Evolutionary conservation across 2,329 filamentous ascomycete genomes (phyloP).

Genomic region (Aspergillus udagawae): DNA sequence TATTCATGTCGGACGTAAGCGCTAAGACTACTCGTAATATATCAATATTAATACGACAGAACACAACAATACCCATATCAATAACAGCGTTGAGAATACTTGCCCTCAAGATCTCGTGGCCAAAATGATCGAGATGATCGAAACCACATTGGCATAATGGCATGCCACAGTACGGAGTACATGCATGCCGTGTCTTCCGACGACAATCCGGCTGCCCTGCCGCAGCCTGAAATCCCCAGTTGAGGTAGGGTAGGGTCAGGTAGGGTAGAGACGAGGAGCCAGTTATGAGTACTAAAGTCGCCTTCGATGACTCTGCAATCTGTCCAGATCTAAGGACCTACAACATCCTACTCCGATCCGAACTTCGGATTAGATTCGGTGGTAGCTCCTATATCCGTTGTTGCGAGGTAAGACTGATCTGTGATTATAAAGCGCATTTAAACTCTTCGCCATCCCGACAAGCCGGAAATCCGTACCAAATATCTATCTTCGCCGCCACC

Average conservation of each 20-base stretch:
- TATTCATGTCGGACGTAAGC: background rate
- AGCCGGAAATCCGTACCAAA: conserved; percentile 1
- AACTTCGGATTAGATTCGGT: background rate
- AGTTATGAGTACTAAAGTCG: background rate
- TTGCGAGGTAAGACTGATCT: background rate
- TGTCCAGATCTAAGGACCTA: background rate
- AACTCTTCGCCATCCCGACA: conserved; percentile 1
- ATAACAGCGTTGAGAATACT: background rate
- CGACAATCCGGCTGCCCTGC: background rate
- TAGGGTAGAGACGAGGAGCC: background rate
- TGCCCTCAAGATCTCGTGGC: background rate
- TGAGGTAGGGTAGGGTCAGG: background rate
- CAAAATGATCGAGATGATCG: background rate
- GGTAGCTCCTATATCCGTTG: background rate
- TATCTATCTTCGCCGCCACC: conserved; percentile 3
- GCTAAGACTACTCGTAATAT: background rate
- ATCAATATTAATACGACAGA: background rate
- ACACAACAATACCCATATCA: background rate
- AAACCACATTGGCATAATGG: background rate
- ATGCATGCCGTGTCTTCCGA: conserved; percentile 5
- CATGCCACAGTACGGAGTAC: background rate
- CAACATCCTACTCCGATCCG: background rate
- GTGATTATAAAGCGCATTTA: conserved; percentile 1
- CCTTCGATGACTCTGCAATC: background rate
- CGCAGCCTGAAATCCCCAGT: background rate